Evolutionary conservation across 768 basidiomycete genomes (phyloP), one percentile per base, ranked within the genome.

Genomic region (Lactifluus volemus): DNA sequence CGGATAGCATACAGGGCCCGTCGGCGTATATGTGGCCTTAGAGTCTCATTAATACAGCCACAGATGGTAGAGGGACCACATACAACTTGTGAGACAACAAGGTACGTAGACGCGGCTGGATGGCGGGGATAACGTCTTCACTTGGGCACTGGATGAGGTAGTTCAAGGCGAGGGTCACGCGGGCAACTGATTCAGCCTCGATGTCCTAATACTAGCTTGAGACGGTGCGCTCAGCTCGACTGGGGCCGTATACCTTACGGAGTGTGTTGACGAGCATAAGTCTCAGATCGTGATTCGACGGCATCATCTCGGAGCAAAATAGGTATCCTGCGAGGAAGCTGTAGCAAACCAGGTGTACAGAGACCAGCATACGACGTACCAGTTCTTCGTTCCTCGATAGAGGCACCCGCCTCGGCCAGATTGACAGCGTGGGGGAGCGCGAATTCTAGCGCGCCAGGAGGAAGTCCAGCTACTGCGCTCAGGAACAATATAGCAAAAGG

Each of bases 251-350:
- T 67, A 84, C 91, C 79, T 93, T 93, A 63, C 89, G 84, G 38
- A 92, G 70, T 5, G 91, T 92, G 66, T 94, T 94, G 60, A 93
- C 84, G 21, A 92, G 78, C 86, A 94, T 91, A 25, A 94, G 75
- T 53, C 83, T 80, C 36, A 92, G 75, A 61, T 91, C 89, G 68
- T 91, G 83, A 41, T 78, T 71, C 8, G 74, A 67, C 42, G 83
- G 81, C 84, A 93, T 89, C 21, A 89, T 71, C 68, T 88, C 83
- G 55, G 78, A 71, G 68, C 90, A 92, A 69, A 89, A 92, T 7
- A 86, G 72, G 73, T 92, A 92, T 12, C 89, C 90, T 93, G 65
- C 5, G 32, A 25, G 53, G 41, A 36, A 30, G 21, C 4, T 21
- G 39, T 44, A 55, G 52, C 32, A 34, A 54, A n/a, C 2, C 19